Evolutionary conservation across 2,329 filamentous ascomycete genomes (phyloP).

Genomic region (Colletotrichum lentis): DNA sequence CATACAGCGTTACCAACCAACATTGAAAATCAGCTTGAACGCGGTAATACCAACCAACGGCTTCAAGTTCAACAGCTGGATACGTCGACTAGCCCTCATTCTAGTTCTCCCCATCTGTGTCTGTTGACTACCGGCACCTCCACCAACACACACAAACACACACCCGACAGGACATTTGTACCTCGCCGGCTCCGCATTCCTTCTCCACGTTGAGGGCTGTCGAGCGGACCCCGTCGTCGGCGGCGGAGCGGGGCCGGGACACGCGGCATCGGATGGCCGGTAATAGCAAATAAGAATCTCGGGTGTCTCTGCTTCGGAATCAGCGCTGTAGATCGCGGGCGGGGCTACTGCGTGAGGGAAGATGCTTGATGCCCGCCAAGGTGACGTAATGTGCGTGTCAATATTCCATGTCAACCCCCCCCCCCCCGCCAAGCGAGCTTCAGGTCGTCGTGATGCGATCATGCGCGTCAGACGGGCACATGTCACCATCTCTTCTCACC

Average conservation of each 20-base stretch:
- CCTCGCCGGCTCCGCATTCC: no score
- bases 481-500: constrained; percentile 10
- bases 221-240: no score
- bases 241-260: constrained; percentile 1
- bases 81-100: no score
- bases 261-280: neutral
- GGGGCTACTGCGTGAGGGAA: constrained; percentile 12
- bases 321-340: neutral
- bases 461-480: constrained; percentile 20
- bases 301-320: neutral
- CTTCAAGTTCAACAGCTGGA: no score
- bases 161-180: no score
- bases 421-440: constrained; percentile 21
- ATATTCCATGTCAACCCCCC: constrained; percentile 8
- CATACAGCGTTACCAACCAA: no score
- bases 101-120: no score
- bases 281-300: neutral
- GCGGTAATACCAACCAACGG: no score
- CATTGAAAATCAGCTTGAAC: no score
- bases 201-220: no score
- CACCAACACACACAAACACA: no score
- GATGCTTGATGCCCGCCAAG: constrained; percentile 18
- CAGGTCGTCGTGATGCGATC: constrained; percentile 32
- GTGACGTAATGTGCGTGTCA: constrained; percentile 35
- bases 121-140: no score